phyloP scores from a whole-genome alignment of 495 filamentous ascomycete species.

The Penicillium malachiteum region DNA sequence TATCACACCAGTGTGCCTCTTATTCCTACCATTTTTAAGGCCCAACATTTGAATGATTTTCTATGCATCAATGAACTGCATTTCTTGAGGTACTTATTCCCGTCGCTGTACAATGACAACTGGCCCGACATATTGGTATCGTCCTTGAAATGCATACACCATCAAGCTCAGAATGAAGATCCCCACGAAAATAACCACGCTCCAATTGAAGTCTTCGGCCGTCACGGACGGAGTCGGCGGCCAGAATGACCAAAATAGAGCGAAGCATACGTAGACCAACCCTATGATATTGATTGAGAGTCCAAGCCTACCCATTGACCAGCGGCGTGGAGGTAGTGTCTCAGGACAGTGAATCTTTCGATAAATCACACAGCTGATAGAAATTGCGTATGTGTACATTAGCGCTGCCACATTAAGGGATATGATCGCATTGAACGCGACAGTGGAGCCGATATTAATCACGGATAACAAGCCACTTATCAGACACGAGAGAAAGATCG shows the following conservation, averaged over 20 bases:
- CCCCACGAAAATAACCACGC: slow-evolving; percentile 42
- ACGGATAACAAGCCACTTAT: slow-evolving; percentile 23
- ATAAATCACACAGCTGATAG: slow-evolving; percentile 36
- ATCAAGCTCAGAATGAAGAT: slow-evolving; percentile 37
- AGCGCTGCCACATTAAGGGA: slow-evolving; percentile 40
- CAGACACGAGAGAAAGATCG: slow-evolving; percentile 25
- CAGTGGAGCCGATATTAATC: slow-evolving; percentile 37
- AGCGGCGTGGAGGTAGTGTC: slow-evolving; percentile 39
- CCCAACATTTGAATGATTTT: no score
- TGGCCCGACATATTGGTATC: slow-evolving; percentile 28
- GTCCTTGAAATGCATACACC: slow-evolving; percentile 32
- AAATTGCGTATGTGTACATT: slow-evolving; percentile 35
- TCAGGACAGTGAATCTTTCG: slow-evolving; percentile 33
- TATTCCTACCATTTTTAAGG: no score
- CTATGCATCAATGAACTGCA: no score
- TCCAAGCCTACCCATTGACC: slow-evolving; percentile 36
- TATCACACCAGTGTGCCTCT: no score
- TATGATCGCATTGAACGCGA: slow-evolving; percentile 46
- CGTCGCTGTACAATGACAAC: slow-evolving; percentile 18
- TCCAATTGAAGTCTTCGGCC: slow-evolving; percentile 48
- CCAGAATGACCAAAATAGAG: slow-evolving; percentile 44
- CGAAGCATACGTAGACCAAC: slow-evolving; percentile 26
- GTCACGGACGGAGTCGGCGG: slow-evolving; percentile 34
- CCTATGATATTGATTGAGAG: slow-evolving; percentile 37
- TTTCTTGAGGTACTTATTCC: not conserved